Conservation (phyloP, 139 green algal genomes). For the Micractinium conductrix region DNA sequence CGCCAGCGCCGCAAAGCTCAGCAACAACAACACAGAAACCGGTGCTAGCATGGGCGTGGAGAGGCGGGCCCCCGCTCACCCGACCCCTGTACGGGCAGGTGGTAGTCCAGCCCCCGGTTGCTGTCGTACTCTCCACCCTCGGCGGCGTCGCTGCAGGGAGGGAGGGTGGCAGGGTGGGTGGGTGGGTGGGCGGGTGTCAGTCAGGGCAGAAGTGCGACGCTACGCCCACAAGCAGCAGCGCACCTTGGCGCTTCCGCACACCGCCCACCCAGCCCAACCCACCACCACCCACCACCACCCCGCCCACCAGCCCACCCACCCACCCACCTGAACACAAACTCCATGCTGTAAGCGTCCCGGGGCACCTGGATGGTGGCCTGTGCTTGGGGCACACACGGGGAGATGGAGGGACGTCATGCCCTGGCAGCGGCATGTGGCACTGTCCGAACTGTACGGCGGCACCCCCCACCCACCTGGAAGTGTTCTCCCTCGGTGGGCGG, state of each 20-base stretch:
- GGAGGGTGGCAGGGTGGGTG: background rate
- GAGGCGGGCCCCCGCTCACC: too few species aligned
- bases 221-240: too few species aligned
- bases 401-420: too few species aligned
- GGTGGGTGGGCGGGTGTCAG: background rate
- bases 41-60: too few species aligned
- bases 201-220: too few species aligned
- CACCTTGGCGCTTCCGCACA: too few species aligned
- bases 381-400: background rate
- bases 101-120: slow-evolving; percentile 91
- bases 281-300: too few species aligned
- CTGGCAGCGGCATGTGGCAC: too few species aligned
- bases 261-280: too few species aligned
- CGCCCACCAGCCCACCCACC: background rate
- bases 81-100: slow-evolving; percentile 76
- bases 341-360: slow-evolving; percentile 81
- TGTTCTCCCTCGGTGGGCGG: slow-evolving; percentile 43
- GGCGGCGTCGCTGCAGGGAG: slow-evolving; percentile 54
- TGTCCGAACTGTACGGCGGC: too few species aligned
- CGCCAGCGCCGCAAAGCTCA: too few species aligned
- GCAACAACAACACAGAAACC: too few species aligned
- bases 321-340: slow-evolving; percentile 83
- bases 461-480: slow-evolving; percentile 18
- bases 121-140: slow-evolving; percentile 86
- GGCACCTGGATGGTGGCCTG: slow-evolving; percentile 58